Evolutionary conservation across 164 flowering plant genomes (phyloP), one percentile per base, ranked within the genome.

Genomic region (Stephania cephalantha): DNA sequence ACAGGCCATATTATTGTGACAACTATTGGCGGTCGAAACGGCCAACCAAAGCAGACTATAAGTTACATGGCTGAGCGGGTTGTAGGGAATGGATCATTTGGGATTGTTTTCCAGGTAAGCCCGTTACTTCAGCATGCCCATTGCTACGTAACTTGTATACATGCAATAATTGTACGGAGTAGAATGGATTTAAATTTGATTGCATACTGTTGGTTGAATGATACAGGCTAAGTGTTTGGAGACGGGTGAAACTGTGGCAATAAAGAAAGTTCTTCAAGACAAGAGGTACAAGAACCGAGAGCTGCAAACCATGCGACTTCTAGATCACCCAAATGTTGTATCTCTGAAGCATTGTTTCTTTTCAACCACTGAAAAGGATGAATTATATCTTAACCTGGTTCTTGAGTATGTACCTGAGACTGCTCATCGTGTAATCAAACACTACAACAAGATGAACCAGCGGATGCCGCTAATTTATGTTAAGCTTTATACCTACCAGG

Each of bases 281-380:
- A 90, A 88, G 85, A 78, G 93, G 77, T 90, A 88, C 85, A 90
- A 90, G 83, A 88, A 90, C 75, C 82, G 93, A 15, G 93, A 90
- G 82, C 83, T 88, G 77, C 93, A 90, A 78, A 88, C 89, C 25
- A 90, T 90, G 91, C 89, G 88, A 35, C 80, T 88, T 44, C 83
- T 90, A 12, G 91, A 89, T 52, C 90, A 88, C 77, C 90, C 92
- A 53, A 89, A 89, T 80, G 83, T 85, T 68, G 88, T 87, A 30
- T 74, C 84, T 29, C 76, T 89, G 75, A 87, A 85, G 77, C 92
- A 89, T 73, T 89, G 90, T 75, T 88, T 88, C 88, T 87, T 85
- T 78, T 88, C 91, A 75, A 88, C 91, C 30, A 88, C 90, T 68
- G 88, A 85, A 48, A 88, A 87, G 79, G 84, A 86, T 46, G 91